Evolutionary conservation across 805 yeast genomes (phyloP), one percentile per base, ranked within the genome.

Genomic region (Candida gorgasii): DNA sequence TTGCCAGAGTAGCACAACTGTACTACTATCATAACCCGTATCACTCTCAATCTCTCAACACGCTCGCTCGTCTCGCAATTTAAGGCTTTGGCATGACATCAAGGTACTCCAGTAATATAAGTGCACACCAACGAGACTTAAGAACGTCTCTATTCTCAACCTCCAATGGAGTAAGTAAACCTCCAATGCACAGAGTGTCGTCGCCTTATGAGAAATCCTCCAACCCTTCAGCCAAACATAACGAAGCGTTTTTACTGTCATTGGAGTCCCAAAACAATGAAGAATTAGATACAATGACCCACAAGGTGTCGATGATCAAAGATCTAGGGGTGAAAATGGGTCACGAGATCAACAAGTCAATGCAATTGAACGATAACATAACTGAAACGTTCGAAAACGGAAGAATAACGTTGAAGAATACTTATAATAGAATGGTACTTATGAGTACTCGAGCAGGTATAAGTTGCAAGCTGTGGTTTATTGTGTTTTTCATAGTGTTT

Each of bases 391-490:
- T 71, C 48, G 75, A 68, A 52, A 53, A 56, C 41, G 75, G 75
- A 9, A 61, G 58, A 42, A 54, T 68, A 30, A 58, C 72, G 9
- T 62, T 71, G 50, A 69, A 68, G 44, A 64, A 65, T 48, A 71
- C 76, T 1, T 71, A 60, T 49, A 69, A 65, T 51, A 55, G 59
- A 43, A 71, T 71, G 76, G 61, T 71, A 36, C 54, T 63, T 20
- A 69, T 71, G 76, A 69, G 75, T 55, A 62, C 68, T 55, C 52
- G 69, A 30, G 75, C 75, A 11, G 76, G 76, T 2, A 68, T 71
- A 35, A 58, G 67, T 33, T 71, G 75, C 70, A 56, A 61, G 40
- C 65, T 67, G 72, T 71, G 76, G 76, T 53, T 69, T 31, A 49
- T 52, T 23, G 73, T 71, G 45, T 70, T 71, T 50, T 37, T 49